Conservation (phyloP, 129 eudicot genomes). For the Escallonia rubra region DNA sequence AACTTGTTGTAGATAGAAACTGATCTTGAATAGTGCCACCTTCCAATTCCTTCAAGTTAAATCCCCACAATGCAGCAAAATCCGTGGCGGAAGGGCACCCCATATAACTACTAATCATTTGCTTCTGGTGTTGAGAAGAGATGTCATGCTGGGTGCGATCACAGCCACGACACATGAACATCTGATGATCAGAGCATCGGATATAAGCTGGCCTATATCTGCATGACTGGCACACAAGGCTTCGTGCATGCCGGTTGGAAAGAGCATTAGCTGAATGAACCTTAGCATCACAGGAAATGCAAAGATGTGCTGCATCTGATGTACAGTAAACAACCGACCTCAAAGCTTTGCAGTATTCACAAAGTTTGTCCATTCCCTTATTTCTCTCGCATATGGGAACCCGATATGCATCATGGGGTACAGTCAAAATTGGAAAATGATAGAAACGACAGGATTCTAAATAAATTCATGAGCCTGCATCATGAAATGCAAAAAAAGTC, state of each 20-base stretch:
- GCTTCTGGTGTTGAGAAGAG: slow-evolving; percentile 45
- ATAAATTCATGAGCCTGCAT: no score
- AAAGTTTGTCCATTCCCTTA: slow-evolving; percentile 59
- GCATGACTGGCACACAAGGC: slow-evolving; percentile 68
- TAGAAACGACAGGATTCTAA: no score
- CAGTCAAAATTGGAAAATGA: no score
- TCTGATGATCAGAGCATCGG: slow-evolving; percentile 53
- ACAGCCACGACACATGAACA: slow-evolving; percentile 69
- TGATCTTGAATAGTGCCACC: slow-evolving; percentile 14
- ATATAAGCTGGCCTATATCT: slow-evolving; percentile 41
- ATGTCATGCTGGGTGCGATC: slow-evolving; percentile 44
- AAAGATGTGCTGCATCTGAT: slow-evolving; percentile 81
- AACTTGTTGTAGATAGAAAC: background rate
- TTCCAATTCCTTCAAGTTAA: slow-evolving; percentile 28
- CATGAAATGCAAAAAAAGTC: no score
- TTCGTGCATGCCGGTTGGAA: slow-evolving; percentile 61
- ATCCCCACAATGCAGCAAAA: slow-evolving; percentile 72
- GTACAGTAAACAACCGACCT: slow-evolving; percentile 70
- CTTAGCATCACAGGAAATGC: slow-evolving; percentile 77
- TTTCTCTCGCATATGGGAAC: background rate
- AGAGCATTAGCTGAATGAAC: slow-evolving; percentile 90
- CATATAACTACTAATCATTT: slow-evolving; percentile 42
- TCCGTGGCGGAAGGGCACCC: slow-evolving; percentile 78
- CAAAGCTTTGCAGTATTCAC: slow-evolving; percentile 65
- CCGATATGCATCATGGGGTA: no score